Conservation (phyloP, 108 stramenopile genomes). For the Nitzschia sp. region DNA sequence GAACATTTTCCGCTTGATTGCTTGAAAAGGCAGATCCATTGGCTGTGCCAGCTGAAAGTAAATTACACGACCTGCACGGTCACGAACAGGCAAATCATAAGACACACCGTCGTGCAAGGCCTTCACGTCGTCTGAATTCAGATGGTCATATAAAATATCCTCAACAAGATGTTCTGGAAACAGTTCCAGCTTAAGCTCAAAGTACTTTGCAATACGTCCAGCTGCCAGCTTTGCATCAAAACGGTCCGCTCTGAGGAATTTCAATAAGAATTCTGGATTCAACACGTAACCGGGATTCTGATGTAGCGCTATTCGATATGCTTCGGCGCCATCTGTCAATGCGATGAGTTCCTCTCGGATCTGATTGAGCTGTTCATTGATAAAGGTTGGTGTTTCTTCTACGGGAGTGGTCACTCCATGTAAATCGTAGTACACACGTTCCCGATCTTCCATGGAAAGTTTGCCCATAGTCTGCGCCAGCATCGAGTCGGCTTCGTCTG, state of each 20-base stretch:
- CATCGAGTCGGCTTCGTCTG: no score
- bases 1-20: not conserved
- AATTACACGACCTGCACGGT: constrained; percentile 17
- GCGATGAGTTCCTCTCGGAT: no score
- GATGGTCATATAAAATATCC: constrained; percentile 10
- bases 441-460: constrained; percentile 21
- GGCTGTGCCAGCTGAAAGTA: not conserved
- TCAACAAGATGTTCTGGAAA: constrained; percentile 8
- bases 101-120: constrained; percentile 4
- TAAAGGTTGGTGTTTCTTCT: constrained; percentile 9
- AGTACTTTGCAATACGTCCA: constrained; percentile 7
- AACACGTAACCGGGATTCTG: constrained; percentile 4
- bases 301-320: no score
- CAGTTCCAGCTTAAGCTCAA: constrained; percentile 14
- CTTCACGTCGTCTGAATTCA: not conserved
- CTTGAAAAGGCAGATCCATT: not conserved
- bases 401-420: constrained; percentile 16
- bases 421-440: constrained; percentile 17
- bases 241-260: constrained; percentile 18
- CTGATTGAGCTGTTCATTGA: no score
- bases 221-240: constrained; percentile 11
- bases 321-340: no score
- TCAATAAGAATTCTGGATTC: not conserved
- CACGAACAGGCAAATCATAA: not conserved
- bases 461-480: constrained; percentile 20